Evolutionary conservation across 345 rosid species (phyloP).

Genomic region (rapeseed (Brassica napus)): DNA sequence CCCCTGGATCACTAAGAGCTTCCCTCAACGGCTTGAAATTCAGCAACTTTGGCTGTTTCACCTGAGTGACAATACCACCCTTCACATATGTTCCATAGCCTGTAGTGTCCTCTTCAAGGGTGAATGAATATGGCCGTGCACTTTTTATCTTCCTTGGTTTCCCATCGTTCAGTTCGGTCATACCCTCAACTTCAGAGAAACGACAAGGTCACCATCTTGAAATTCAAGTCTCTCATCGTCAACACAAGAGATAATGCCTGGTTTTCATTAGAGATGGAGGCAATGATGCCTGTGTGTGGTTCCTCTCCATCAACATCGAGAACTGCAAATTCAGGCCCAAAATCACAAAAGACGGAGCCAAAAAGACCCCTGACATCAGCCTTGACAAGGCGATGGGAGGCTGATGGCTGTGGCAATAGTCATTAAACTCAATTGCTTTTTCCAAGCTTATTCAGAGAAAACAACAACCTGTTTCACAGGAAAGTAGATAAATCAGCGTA

Average conservation of each 20-base stretch:
- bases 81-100: constrained; percentile 29
- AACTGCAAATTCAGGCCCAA: constrained; percentile 89
- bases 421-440: constrained; percentile 75
- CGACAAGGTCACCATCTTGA: constrained; percentile 93
- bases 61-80: constrained; percentile 4
- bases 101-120: constrained; percentile 88
- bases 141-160: constrained; percentile 87
- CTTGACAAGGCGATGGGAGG: constrained; percentile 92
- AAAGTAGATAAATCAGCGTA: constrained; percentile 24
- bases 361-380: constrained; percentile 97
- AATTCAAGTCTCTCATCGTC: constrained; percentile 97
- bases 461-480: constrained; percentile 75
- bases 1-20: neutral
- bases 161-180: constrained; percentile 94
- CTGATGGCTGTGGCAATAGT: constrained; percentile 79
- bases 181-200: constrained; percentile 94
- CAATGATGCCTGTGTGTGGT: constrained; percentile 92
- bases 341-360: constrained; percentile 94
- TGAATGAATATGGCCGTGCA: constrained; percentile 84
- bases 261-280: constrained; percentile 86
- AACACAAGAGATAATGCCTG: constrained; percentile 88
- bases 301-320: constrained; percentile 94
- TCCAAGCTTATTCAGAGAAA: constrained; percentile 75
- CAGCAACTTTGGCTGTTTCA: neutral
- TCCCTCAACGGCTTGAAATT: neutral